These are phyloP conservation scores for Fusarium piperis DNA, from an alignment of 2,329 filamentous ascomycete species.

Conservation along the genomic window DNA sequence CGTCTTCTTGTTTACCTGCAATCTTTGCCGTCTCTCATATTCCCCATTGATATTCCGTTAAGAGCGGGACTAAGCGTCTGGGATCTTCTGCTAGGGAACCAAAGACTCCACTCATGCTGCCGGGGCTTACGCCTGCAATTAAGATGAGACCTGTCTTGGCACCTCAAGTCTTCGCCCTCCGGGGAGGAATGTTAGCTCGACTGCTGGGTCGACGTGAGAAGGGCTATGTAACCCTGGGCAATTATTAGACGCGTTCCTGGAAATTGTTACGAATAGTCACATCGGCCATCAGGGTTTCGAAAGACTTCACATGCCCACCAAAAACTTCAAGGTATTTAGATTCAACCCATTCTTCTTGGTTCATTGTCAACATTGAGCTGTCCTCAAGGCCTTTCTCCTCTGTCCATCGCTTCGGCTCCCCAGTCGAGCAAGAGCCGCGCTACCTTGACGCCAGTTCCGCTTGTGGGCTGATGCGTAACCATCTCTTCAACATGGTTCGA, in stretches of 20 bases:
- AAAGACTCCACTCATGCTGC: conserved; percentile 29
- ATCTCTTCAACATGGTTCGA: conserved; percentile 32
- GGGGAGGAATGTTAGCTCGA: conserved; percentile 41
- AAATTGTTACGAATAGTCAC: conserved; percentile 26
- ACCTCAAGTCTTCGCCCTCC: conserved; percentile 28
- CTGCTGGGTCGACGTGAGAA: conserved; percentile 6
- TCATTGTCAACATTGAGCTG: neutral
- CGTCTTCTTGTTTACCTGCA: conserved; percentile 10
- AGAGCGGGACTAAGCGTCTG: conserved; percentile 4
- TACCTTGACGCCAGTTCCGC: conserved; percentile 10
- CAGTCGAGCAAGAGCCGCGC: conserved; percentile 3
- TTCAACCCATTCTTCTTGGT: neutral
- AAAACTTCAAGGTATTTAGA: conserved; percentile 4
- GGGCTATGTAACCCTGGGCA: conserved; percentile 30
- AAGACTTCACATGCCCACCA: conserved; percentile 6
- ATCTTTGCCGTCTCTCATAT: neutral
- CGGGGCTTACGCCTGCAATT: conserved; percentile 34
- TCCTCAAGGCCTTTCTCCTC: neutral
- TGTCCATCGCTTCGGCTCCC: neutral
- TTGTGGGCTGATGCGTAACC: conserved; percentile 31
- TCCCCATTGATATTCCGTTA: neutral
- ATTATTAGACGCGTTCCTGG: conserved; percentile 19
- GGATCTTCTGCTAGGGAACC: conserved; percentile 16
- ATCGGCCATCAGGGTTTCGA: conserved; percentile 3
- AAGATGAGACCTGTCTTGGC: conserved; percentile 43